Percentiles rank a stretch among this genome's conserved stretches.
These are phyloP conservation scores for Ceratobasidium sp. DNA, from an alignment of 1,284 basidiomycete species.

Conservation along the genomic window DNA sequence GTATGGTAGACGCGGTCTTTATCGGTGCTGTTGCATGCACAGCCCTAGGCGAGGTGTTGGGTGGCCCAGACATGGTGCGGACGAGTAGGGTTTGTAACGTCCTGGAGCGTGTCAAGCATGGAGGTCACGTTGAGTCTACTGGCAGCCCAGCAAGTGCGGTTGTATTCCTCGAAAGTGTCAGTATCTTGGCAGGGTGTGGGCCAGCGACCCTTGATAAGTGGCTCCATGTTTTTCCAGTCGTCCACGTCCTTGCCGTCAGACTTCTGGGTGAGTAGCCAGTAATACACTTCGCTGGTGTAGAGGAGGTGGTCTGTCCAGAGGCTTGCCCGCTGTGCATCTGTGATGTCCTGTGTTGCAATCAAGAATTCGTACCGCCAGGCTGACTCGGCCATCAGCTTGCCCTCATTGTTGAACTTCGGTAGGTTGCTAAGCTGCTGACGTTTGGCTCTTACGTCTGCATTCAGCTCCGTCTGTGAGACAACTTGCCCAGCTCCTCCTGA, in stretches of 20 bases:
- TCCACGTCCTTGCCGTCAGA: not conserved
- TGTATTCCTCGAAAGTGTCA: not conserved
- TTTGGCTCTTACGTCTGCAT: not conserved
- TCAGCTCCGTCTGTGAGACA: too few species aligned
- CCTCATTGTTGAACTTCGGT: not conserved
- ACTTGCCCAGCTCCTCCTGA: too few species aligned
- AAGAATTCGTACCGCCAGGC: slow-evolving; percentile 1
- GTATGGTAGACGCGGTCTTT: slow-evolving; percentile 20
- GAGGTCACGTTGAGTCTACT: not conserved
- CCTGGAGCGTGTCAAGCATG: not conserved
- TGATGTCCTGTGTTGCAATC: slow-evolving; percentile 4
- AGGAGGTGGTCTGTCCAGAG: slow-evolving; percentile 14
- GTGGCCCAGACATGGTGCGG: slow-evolving; percentile 26
- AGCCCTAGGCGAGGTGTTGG: slow-evolving; percentile 4
- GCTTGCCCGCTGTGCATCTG: not conserved
- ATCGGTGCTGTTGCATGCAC: not conserved
- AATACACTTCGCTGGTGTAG: not conserved
- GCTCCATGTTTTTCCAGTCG: slow-evolving; percentile 2
- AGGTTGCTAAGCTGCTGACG: not conserved
- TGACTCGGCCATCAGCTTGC: not conserved
- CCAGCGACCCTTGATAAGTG: slow-evolving; percentile 2
- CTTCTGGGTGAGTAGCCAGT: not conserved
- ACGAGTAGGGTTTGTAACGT: not conserved
- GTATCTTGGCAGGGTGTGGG: not conserved
- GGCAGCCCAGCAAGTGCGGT: not conserved